Percentiles rank a stretch among this genome's conserved stretches.
phyloP scores from a whole-genome alignment of 495 filamentous ascomycete genomes.

The Penicillium malachiteum region DNA sequence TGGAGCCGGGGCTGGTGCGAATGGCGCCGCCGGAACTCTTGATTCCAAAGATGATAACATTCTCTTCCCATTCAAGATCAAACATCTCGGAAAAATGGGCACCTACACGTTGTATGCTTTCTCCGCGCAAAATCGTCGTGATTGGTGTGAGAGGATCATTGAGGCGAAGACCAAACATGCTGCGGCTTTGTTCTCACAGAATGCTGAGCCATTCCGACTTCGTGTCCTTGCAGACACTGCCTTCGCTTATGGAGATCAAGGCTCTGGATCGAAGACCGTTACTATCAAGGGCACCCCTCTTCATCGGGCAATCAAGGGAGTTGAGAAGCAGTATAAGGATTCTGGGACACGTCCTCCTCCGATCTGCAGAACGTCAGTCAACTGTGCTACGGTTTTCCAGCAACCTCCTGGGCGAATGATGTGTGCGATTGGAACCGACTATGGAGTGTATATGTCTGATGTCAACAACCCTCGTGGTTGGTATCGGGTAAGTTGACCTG shows the following conservation, averaged over 20 bases:
- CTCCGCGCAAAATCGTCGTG: constrained; percentile 66
- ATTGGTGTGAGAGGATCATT: constrained; percentile 92
- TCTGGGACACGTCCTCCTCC: constrained; percentile 65
- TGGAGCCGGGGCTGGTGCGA: constrained; percentile 54
- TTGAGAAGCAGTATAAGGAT: constrained; percentile 70
- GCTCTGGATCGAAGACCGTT: constrained; percentile 48
- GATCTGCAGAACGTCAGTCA: constrained; percentile 79
- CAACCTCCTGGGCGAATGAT: constrained; percentile 73
- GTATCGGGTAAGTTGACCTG: constrained; percentile 61
- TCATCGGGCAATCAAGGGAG: constrained; percentile 84
- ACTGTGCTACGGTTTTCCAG: constrained; percentile 89
- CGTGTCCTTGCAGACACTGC: constrained; percentile 90
- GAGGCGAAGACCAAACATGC: constrained; percentile 94
- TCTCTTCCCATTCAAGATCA: constrained; percentile 91
- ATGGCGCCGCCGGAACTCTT: constrained; percentile 49
- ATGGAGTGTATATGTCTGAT: constrained; percentile 86
- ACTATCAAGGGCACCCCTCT: constrained; percentile 85
- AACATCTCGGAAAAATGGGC: constrained; percentile 86
- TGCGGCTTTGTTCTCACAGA: constrained; percentile 81
- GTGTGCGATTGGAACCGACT: constrained; percentile 94
- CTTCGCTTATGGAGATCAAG: constrained; percentile 74
- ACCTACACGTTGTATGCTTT: constrained; percentile 85
- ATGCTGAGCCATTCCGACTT: constrained; percentile 93
- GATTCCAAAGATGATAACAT: constrained; percentile 73
- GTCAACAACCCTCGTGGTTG: constrained; percentile 84